These are phyloP conservation scores for Backusella westeae DNA, from an alignment of 192 early-diverging fungal species.

Conservation along the genomic window DNA sequence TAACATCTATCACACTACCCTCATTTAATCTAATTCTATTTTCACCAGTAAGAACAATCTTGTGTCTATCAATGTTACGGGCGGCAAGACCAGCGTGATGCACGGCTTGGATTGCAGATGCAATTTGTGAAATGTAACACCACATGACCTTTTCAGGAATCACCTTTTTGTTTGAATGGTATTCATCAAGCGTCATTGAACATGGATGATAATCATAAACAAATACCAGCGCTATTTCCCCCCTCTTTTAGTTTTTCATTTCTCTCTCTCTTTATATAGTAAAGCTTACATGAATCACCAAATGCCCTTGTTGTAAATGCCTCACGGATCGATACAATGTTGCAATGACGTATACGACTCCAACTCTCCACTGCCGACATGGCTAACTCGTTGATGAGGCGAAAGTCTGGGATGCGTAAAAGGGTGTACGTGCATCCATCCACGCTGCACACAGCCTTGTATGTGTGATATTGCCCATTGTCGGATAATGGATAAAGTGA, in stretches of 20 bases:
- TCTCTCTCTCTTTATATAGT: neutral
- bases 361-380: conserved; percentile 86
- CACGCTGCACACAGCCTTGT: conserved; percentile 79
- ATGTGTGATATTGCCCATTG: conserved; percentile 62
- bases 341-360: conserved; percentile 78
- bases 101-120: conserved; percentile 72
- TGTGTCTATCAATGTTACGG: conserved; percentile 71
- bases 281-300: conserved; percentile 79
- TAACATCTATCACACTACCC: conserved; percentile 68
- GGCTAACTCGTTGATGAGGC: conserved; percentile 74
- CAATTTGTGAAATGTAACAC: conserved; percentile 77
- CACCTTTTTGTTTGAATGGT: conserved; percentile 53
- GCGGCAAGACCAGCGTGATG: conserved; percentile 81
- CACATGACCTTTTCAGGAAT: conserved; percentile 70
- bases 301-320: conserved; percentile 96
- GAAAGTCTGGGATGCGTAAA: conserved; percentile 79
- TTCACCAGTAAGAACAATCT: conserved; percentile 79
- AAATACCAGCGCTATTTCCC: conserved; percentile 71
- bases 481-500: conserved; percentile 66
- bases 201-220: conserved; percentile 94
- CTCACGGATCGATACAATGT: conserved; percentile 85
- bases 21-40: conserved; percentile 75
- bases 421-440: conserved; percentile 88
- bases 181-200: conserved; percentile 62
- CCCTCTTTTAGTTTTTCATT: neutral